Evolutionary conservation across 441 rosid species (phyloP).

Genomic region (Mallotus repandus): DNA sequence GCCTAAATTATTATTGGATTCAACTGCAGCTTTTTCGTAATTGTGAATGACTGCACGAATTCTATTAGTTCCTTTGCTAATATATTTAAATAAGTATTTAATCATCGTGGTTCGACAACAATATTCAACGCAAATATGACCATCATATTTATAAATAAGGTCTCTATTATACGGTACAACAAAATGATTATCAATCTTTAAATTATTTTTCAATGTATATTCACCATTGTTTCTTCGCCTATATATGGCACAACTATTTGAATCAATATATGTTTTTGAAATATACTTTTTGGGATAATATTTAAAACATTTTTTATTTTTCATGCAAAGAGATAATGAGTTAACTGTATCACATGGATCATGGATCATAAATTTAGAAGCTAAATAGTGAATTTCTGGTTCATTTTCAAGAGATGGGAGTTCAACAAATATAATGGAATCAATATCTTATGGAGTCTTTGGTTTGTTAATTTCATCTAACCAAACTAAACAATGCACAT

Average conservation of each 20-base stretch:
- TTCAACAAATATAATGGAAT: too few species aligned
- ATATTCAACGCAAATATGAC: slow-evolving; percentile 18
- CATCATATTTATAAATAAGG: neutral
- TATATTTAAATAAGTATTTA: slow-evolving; percentile 26
- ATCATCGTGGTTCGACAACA: slow-evolving; percentile 8
- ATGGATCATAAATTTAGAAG: too few species aligned
- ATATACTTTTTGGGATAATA: neutral
- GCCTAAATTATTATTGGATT: neutral
- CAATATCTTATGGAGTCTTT: too few species aligned
- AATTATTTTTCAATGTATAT: neutral
- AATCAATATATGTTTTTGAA: too few species aligned
- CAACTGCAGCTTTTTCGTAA: too few species aligned
- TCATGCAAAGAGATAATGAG: too few species aligned
- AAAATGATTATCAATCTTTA: slow-evolving; percentile 11
- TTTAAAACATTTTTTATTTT: neutral
- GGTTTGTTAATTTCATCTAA: too few species aligned
- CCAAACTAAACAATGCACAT: too few species aligned
- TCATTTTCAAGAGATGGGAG: too few species aligned
- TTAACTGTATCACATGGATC: too few species aligned
- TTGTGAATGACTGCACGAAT: neutral
- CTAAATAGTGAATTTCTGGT: too few species aligned
- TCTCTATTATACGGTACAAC: slow-evolving; percentile 15
- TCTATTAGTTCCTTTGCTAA: slow-evolving; percentile 17
- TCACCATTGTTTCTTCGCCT: neutral
- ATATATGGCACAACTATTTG: neutral